Evolutionary conservation across 148 eudicot genomes (phyloP), one percentile per base, ranked within the genome.

Genomic region (Diospyros lotus): DNA sequence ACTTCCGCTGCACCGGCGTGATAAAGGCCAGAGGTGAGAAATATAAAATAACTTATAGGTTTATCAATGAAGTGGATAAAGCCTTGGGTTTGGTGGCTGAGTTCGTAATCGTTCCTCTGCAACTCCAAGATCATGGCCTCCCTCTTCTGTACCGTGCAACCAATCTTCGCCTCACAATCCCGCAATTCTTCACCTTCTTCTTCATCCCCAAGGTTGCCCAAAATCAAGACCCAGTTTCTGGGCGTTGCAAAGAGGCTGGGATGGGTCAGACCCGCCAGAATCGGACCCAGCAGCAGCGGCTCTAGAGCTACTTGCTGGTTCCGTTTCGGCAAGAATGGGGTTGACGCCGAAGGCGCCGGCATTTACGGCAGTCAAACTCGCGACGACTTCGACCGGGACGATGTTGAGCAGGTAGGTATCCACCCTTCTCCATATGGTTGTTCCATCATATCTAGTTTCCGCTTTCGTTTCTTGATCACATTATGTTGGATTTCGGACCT

Each of bases 301-400:
- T 86, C 89, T 2, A 74, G 85, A 81, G 64, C 79, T 1, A 87
- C 72, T 63, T 92, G 94, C 76, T 95, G 98, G 98, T 95, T 95
- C 82, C 92, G 78, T 81, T 91, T 92, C 58, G 93, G 96, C 4
- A 81, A 86, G 61, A 93, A 87, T 78, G 96, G 96, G 0, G 97
- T 92, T 75, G 94, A 93, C 80, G 96, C 97, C 70, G 93, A 95
- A 84, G 83, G 87, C 43, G 96, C 96, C 80, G 92, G 92, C 17
- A 87, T 94, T 60, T 95, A 95, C 74, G 98, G 97, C 5, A 92
- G 97, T 72, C 98, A 95, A 66, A 45, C 83, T 70, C 84, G 98
- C n/a, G 91, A 92, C 17, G 98, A 95, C 64, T 92, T 89, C 59
- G 98, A 92, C 77, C 85, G 92, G 13, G 98, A 95, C 68, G 96